These are phyloP conservation scores for Cardamine resedifolia DNA, from an alignment of 345 rosid species.

Conservation along the genomic window DNA sequence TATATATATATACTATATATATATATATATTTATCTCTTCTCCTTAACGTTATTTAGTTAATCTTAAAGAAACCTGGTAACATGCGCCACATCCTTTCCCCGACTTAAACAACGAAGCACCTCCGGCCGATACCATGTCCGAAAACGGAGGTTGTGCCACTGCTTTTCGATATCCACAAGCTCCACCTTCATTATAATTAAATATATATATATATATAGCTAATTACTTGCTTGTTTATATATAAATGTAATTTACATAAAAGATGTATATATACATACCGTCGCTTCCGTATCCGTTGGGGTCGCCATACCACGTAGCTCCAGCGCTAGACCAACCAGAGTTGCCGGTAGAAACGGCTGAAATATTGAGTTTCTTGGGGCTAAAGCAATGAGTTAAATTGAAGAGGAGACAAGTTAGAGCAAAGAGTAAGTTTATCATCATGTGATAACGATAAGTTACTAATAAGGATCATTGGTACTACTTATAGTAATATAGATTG, in stretches of 20 bases:
- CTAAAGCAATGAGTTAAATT: slow-evolving; percentile 39
- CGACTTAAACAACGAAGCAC: slow-evolving; percentile 49
- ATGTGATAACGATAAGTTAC: background rate
- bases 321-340: slow-evolving; percentile 47
- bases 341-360: background rate
- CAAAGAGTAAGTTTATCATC: slow-evolving; percentile 21
- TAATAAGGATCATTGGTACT: background rate
- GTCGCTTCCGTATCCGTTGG: slow-evolving; percentile 50
- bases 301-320: slow-evolving; percentile 63
- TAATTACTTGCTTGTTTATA: background rate
- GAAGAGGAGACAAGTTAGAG: slow-evolving; percentile 19
- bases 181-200: slow-evolving; percentile 55
- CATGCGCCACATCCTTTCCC: slow-evolving; percentile 81
- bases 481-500: slow-evolving; percentile 6
- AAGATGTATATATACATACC: slow-evolving; percentile 20
- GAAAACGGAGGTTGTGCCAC: slow-evolving; percentile 52
- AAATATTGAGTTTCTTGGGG: slow-evolving; percentile 41
- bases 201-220: background rate
- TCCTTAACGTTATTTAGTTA: background rate
- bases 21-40: background rate
- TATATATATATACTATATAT: no score
- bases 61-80: slow-evolving; percentile 51
- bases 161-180: slow-evolving; percentile 52
- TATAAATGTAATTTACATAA: background rate
- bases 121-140: slow-evolving; percentile 55